Evolutionary conservation across 2,329 filamentous ascomycete genomes (phyloP), one percentile per base, ranked within the genome.

Genomic region (Claviceps sp.): DNA sequence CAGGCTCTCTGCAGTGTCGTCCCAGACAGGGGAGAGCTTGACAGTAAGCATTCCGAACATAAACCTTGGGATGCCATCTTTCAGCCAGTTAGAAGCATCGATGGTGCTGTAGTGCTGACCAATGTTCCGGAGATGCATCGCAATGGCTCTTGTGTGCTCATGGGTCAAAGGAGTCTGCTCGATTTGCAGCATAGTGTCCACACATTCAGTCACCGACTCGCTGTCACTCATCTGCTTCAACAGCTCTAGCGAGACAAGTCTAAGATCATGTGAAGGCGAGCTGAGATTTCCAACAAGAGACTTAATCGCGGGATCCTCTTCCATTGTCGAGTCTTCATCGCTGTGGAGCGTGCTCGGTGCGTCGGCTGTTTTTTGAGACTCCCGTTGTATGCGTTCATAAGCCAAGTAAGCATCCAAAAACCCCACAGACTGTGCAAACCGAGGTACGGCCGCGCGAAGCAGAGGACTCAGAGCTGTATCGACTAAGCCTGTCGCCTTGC

Each of bases 31-130:
- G 0, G 89, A 79, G 57, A 96, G 75, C 58, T 85, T 87, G 48
- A 95, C 82, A 0, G 90, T 93, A 54, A 97, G 76, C 67, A 96
- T 78, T 48, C 93, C 93, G 60, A 96, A 95, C 60, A 89, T 82
- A 61, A 90, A 97, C 0, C 80, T 76, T 0, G 90, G 87, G 34
- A 97, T 77, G 6, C 89, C 81, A 59, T 78, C 76, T 54, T 78
- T 74, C 57, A 94, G 70, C 79, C 84, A 87, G 1, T 78, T 78
- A 40, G 78, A 74, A 2, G 77, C 70, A 42, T 73, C 70, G 9
- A 84, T 63, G 24, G 77, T 72, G 5, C 76, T 68, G 63, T 93
- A 95, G 34, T 69, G 69, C 51, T 75, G 70, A 14, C 84, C 74
- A 44, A 96, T 75, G 61, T 88, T 89, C 47, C 91, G 85, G 51